Evolutionary conservation across 108 stramenopile genomes (phyloP).

Genomic region (Hondaea fermentalgiana): DNA sequence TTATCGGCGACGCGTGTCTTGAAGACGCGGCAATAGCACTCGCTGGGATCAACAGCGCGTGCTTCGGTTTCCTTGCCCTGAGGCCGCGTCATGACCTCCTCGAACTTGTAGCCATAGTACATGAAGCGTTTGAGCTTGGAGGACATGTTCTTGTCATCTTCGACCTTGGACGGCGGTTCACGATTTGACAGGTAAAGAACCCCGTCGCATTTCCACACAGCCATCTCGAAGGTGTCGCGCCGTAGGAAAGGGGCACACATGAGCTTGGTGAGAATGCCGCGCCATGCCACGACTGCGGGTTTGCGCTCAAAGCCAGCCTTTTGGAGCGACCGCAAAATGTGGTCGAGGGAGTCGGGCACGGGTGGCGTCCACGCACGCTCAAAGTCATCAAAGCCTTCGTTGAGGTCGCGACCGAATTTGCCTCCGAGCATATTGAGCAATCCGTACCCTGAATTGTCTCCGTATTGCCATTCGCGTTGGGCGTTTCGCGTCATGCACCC

Average conservation of each 20-base stretch:
- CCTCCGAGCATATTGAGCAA: neutral
- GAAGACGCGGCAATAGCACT: neutral
- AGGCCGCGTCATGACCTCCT: neutral
- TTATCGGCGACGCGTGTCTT: neutral
- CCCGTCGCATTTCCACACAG: neutral
- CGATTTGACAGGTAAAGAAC: neutral
- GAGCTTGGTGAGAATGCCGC: neutral
- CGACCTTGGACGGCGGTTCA: neutral
- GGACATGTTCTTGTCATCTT: neutral
- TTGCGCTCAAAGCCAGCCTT: neutral
- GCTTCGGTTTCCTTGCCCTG: neutral
- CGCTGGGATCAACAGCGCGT: neutral
- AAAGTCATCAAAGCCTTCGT: constrained; percentile 5
- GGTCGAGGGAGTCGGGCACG: neutral
- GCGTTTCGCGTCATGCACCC: neutral
- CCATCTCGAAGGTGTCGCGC: neutral
- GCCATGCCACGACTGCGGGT: neutral
- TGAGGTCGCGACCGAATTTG: neutral
- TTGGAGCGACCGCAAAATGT: neutral
- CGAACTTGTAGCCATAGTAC: constrained; percentile 21
- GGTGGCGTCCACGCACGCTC: neutral
- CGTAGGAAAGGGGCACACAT: neutral
- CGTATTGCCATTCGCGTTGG: neutral
- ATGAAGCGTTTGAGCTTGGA: neutral
- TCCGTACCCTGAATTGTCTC: neutral